Percentiles rank a stretch among this genome's conserved stretches.
Evolutionary conservation across 108 stramenopile genomes (phyloP).

Genomic region (Mediolabrus comicus): DNA sequence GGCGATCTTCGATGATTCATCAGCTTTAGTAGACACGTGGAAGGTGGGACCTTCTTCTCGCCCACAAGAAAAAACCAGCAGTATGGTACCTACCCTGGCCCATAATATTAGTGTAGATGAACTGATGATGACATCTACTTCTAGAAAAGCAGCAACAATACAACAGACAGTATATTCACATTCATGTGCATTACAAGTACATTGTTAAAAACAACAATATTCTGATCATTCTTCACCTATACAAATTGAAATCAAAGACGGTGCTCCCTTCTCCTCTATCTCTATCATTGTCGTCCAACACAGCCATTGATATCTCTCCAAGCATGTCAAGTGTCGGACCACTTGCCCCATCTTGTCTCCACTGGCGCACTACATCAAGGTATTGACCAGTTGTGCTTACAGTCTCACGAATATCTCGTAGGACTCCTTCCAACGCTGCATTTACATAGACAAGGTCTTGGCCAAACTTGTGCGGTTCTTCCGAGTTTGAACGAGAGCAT

Average conservation of each 20-base stretch:
- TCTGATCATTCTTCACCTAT: background rate
- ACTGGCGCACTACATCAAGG: constrained; percentile 13
- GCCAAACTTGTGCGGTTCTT: constrained; percentile 30
- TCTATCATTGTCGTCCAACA: constrained; percentile 12
- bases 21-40: too few species aligned
- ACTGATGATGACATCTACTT: too few species aligned
- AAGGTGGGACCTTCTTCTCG: too few species aligned
- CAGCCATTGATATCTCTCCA: constrained; percentile 26
- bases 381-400: constrained; percentile 7
- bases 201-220: too few species aligned
- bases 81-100: too few species aligned
- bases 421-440: constrained; percentile 25
- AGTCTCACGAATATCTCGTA: constrained; percentile 10
- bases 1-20: background rate
- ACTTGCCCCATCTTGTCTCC: constrained; percentile 19
- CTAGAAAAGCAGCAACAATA: too few species aligned
- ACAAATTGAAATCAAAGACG: constrained; percentile 24
- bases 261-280: background rate
- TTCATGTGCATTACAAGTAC: too few species aligned
- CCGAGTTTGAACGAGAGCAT: constrained; percentile 28
- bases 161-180: too few species aligned
- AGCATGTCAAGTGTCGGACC: constrained; percentile 8
- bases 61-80: too few species aligned
- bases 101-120: too few species aligned
- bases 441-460: constrained; percentile 38